Conservation (phyloP, 257 asterid species). For the Nemophila menziesii region DNA sequence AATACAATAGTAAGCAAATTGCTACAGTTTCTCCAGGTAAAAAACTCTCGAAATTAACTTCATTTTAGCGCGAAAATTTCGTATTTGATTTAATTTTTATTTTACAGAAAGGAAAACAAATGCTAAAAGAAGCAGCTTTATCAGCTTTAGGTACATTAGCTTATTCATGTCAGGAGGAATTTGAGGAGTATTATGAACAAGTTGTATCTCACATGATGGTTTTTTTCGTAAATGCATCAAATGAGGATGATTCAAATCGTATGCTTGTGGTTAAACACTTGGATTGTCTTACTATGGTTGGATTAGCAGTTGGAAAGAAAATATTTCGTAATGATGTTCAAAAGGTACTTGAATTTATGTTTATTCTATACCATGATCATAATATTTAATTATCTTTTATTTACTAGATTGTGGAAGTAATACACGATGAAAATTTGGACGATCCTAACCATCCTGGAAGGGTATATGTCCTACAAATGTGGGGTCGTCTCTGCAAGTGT, state of each 20-base stretch:
- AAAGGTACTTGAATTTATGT: slow-evolving; percentile 1
- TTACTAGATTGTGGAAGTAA: too few relatives aligned
- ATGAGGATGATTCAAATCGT: not conserved
- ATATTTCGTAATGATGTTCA: not conserved
- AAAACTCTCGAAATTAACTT: not conserved
- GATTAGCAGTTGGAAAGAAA: slow-evolving; percentile 2
- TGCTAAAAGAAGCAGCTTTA: slow-evolving; percentile 5
- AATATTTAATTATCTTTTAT: too few relatives aligned
- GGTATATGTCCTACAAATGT: not conserved
- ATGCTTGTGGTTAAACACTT: not conserved
- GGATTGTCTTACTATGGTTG: slow-evolving; percentile 4
- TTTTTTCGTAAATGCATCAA: not conserved
- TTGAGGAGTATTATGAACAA: not conserved
- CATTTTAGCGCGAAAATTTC: too few relatives aligned
- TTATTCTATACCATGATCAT: too few relatives aligned
- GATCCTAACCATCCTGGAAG: not conserved
- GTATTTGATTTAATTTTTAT: too few relatives aligned
- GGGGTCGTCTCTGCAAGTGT: slow-evolving; percentile 9
- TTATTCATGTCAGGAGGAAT: slow-evolving; percentile 2
- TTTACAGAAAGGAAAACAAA: slow-evolving; percentile 4
- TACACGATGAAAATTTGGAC: not conserved
- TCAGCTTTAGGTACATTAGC: slow-evolving; percentile 2
- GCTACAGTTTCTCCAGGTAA: slow-evolving; percentile 4
- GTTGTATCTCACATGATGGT: not conserved
- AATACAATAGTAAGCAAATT: not conserved